phyloP scores from a whole-genome alignment of 2,329 filamentous ascomycete genomes.

The Claviceps sp. region DNA sequence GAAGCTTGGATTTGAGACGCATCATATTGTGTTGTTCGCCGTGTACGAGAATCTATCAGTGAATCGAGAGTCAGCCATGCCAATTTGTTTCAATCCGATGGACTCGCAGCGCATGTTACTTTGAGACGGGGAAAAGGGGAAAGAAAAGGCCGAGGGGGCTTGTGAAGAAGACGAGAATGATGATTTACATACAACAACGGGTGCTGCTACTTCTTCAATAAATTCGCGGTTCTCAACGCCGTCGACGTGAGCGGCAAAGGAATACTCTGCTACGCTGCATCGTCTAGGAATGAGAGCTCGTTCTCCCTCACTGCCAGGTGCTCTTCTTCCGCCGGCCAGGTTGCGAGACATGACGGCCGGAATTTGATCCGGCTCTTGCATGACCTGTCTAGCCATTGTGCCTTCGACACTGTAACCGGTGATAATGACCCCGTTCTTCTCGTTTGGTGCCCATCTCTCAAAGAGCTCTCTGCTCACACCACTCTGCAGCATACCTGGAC shows the following conservation, averaged over 20 bases:
- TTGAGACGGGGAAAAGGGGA: not conserved
- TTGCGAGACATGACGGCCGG: conserved; percentile 80
- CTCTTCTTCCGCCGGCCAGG: conserved; percentile 46
- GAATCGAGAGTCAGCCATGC: not conserved
- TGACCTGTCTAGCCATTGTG: conserved; percentile 92
- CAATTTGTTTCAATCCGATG: not conserved
- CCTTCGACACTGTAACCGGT: conserved; percentile 98
- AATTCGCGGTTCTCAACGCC: conserved; percentile 93
- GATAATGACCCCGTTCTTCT: conserved; percentile 96
- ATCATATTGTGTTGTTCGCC: conserved; percentile 98
- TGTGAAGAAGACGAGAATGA: not conserved
- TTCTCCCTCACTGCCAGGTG: conserved; percentile 58
- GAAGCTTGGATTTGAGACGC: conserved; percentile 83
- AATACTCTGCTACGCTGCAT: conserved; percentile 88
- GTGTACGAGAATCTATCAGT: conserved; percentile 72
- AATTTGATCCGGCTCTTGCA: conserved; percentile 90
- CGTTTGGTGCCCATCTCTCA: conserved; percentile 90
- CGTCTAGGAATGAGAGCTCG: conserved; percentile 83
- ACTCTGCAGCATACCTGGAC: conserved; percentile 95
- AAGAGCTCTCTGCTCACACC: conserved; percentile 86
- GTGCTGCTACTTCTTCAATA: conserved; percentile 84
- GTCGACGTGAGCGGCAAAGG: conserved; percentile 93
- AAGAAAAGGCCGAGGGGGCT: too few relatives aligned
- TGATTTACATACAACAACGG: conserved; percentile 59
- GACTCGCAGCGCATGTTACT: not conserved